phyloP scores from a whole-genome alignment of 352 stramenopile species.

The Thraustotheca clavata region DNA sequence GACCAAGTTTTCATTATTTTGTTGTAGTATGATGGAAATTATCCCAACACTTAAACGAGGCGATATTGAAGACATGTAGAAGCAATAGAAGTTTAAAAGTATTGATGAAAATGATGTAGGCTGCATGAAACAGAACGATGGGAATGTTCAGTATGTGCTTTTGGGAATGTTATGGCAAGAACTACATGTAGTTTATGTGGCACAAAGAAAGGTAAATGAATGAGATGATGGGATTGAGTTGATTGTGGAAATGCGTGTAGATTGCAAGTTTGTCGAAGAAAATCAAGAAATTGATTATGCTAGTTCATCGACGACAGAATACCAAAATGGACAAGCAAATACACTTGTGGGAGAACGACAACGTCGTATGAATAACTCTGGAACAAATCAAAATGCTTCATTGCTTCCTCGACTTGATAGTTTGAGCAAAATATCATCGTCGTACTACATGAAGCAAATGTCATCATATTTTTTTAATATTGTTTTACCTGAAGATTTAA shows the following conservation, averaged over 20 bases:
- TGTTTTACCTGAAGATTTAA: slow-evolving; percentile 16
- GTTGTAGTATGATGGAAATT: slow-evolving; percentile 13
- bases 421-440: slow-evolving; percentile 6
- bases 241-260: not conserved
- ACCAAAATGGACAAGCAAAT: not conserved
- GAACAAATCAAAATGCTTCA: not conserved
- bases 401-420: not conserved
- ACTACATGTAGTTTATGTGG: slow-evolving; percentile 10
- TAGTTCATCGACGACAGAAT: not conserved
- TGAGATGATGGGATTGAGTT: not conserved
- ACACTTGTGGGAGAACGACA: not conserved
- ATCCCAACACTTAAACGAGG: slow-evolving; percentile 14
- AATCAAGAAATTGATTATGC: not conserved
- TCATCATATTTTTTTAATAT: slow-evolving; percentile 16
- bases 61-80: slow-evolving; percentile 18
- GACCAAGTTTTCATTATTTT: not conserved
- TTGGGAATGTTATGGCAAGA: slow-evolving; percentile 1
- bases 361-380: not conserved
- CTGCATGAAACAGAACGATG: slow-evolving; percentile 4
- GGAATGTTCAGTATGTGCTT: slow-evolving; percentile 14
- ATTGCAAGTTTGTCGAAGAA: slow-evolving; percentile 8
- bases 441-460: slow-evolving; percentile 1
- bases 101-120: not conserved
- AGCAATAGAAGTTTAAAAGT: too few species aligned
- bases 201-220: slow-evolving; percentile 10